Conservation (phyloP, 2,329 filamentous ascomycete genomes). For the Lachnellula suecica region DNA sequence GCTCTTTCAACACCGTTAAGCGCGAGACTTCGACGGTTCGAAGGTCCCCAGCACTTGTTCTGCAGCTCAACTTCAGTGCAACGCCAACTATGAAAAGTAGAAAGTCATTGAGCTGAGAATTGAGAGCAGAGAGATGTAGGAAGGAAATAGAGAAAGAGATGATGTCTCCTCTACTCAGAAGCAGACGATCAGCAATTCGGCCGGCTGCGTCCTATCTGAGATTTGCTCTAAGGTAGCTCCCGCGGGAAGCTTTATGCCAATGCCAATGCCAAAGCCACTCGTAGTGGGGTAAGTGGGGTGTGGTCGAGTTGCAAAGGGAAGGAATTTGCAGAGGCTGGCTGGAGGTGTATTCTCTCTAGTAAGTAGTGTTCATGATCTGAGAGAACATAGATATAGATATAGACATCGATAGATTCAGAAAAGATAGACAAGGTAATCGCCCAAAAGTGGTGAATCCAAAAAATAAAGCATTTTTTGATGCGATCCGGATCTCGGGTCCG, state of each 20-base stretch:
- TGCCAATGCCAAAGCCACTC: background rate
- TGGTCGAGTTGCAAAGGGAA: too few relatives aligned
- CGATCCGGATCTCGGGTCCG: too few relatives aligned
- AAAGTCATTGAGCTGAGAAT: background rate
- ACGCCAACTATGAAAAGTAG: background rate
- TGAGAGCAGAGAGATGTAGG: background rate
- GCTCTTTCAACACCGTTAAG: background rate
- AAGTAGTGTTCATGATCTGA: too few relatives aligned
- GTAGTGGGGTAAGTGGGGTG: constrained; percentile 3
- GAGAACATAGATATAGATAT: too few relatives aligned
- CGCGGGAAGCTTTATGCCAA: background rate
- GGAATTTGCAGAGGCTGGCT: too few relatives aligned
- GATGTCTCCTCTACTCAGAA: constrained; percentile 3
- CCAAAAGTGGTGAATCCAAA: too few relatives aligned
- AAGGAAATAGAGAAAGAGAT: background rate
- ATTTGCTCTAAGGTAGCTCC: background rate
- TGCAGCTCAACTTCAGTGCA: background rate
- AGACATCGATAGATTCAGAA: too few relatives aligned
- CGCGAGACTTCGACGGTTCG: background rate
- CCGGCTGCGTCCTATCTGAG: constrained; percentile 18
- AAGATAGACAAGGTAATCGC: too few relatives aligned
- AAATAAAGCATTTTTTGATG: too few relatives aligned
- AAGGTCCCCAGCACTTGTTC: background rate
- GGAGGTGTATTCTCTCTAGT: too few relatives aligned
- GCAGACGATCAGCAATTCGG: constrained; percentile 6